Evolutionary conservation across 192 early-diverging fungal species (phyloP).

Genomic region (Coemansia brasiliensis): DNA sequence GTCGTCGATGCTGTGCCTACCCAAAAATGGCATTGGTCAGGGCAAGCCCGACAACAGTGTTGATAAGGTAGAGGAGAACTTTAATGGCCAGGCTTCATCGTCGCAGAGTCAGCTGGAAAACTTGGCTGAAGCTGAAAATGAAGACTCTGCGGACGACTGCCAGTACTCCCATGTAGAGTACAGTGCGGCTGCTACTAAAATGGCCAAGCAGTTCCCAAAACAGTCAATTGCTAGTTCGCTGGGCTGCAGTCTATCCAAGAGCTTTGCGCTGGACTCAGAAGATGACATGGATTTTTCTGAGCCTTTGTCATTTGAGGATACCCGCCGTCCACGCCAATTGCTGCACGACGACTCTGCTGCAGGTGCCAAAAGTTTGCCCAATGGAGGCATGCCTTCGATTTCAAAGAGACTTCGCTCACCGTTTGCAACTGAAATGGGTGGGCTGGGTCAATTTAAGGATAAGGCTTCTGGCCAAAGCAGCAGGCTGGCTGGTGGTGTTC

Average conservation of each 20-base stretch:
- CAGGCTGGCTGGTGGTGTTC: neutral
- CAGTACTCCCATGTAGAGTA: conserved; percentile 2
- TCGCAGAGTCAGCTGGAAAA: conserved; percentile 37
- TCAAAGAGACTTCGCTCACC: conserved; percentile 10
- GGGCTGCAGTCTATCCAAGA: conserved; percentile 34
- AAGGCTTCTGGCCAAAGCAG: too few species aligned
- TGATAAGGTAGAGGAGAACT: conserved; percentile 4
- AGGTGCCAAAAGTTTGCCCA: conserved; percentile 31
- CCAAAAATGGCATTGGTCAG: conserved; percentile 53
- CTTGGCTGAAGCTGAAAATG: conserved; percentile 45
- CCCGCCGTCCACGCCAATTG: neutral
- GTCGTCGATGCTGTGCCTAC: conserved; percentile 50
- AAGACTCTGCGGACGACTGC: conserved; percentile 9
- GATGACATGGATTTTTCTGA: conserved; percentile 47
- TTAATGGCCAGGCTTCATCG: conserved; percentile 8
- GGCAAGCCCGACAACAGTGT: conserved; percentile 39
- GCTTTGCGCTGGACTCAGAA: conserved; percentile 26
- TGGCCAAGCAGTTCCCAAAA: conserved; percentile 44
- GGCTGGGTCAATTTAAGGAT: neutral
- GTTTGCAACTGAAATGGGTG: conserved; percentile 8
- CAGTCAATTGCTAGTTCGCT: conserved; percentile 33
- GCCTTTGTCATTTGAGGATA: conserved; percentile 35
- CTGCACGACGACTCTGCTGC: neutral
- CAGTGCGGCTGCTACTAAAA: conserved; percentile 26
- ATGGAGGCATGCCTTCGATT: neutral